These are phyloP conservation scores for Echinosophora koreensis DNA, from an alignment of 306 rosid genomes.

Conservation along the genomic window DNA sequence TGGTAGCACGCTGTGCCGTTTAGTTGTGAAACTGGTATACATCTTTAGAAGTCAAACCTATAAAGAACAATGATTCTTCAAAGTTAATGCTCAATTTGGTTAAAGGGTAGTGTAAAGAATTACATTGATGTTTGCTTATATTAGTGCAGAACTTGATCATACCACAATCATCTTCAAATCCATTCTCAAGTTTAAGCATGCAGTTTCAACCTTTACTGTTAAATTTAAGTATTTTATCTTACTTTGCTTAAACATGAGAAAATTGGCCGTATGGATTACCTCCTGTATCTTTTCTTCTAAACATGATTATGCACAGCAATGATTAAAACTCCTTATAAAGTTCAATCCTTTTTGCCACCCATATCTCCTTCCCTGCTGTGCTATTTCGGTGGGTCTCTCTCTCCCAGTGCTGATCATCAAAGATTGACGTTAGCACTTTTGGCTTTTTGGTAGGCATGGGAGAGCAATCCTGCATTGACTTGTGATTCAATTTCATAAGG, in stretches of 20 bases:
- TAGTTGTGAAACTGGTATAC: constrained; percentile 28
- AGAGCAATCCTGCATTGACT: constrained; percentile 63
- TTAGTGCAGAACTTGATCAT: constrained; percentile 49
- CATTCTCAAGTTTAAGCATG: constrained; percentile 47
- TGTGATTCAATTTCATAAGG: constrained; percentile 45
- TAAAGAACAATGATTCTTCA: constrained; percentile 55
- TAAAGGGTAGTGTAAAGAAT: constrained; percentile 33
- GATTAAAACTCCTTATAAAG: constrained; percentile 48
- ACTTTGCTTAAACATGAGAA: constrained; percentile 11
- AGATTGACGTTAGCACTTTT: constrained; percentile 45
- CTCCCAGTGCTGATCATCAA: constrained; percentile 44
- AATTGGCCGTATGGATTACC: constrained; percentile 17
- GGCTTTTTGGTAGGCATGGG: constrained; percentile 51
- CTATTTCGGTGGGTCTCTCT: constrained; percentile 44
- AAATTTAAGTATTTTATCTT: constrained; percentile 16
- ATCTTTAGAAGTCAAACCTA: constrained; percentile 52
- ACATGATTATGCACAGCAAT: constrained; percentile 48
- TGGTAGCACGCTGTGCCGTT: constrained; percentile 51
- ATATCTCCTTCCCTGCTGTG: constrained; percentile 40
- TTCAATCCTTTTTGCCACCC: constrained; percentile 42
- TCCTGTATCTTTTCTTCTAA: not conserved
- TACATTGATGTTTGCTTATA: constrained; percentile 32
- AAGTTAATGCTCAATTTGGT: constrained; percentile 43
- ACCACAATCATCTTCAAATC: constrained; percentile 52
- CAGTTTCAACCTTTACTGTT: not conserved